Percentiles rank a stretch among this genome's conserved stretches.
Conservation (phyloP, 2,329 filamentous ascomycete species). For the Clonostachys byssicola region DNA sequence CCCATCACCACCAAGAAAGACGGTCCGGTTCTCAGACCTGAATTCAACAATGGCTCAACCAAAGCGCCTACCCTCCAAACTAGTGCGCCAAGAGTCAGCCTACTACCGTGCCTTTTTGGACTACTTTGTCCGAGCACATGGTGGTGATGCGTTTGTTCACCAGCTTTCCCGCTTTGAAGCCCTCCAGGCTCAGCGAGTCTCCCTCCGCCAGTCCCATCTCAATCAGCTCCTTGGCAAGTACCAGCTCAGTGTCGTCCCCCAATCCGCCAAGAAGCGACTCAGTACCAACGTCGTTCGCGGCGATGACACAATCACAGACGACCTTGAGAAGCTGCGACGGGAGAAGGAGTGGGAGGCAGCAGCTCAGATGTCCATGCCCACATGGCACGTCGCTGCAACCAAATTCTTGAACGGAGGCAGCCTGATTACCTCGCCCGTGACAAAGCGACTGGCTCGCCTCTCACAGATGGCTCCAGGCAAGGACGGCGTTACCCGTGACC, state of each 20-base stretch:
- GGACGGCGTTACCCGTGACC: conserved; percentile 40
- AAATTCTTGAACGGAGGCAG: conserved; percentile 61
- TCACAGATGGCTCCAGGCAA: conserved; percentile 41
- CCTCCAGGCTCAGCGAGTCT: conserved; percentile 77
- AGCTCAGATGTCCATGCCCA: conserved; percentile 60
- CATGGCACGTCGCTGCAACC: conserved; percentile 58
- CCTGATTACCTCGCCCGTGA: conserved; percentile 59
- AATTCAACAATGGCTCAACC: conserved; percentile 39
- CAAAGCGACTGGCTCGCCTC: conserved; percentile 54
- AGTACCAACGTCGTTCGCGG: conserved; percentile 70
- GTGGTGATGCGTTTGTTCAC: conserved; percentile 77
- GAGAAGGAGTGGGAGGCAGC: conserved; percentile 82
- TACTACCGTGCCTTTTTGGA: conserved; percentile 88
- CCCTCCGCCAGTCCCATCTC: conserved; percentile 67
- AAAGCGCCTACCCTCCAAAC: conserved; percentile 45
- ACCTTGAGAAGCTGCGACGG: conserved; percentile 57
- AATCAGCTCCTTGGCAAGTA: conserved; percentile 84
- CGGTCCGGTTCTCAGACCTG: conserved; percentile 67
- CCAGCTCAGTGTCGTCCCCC: conserved; percentile 66
- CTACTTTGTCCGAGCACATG: conserved; percentile 60
- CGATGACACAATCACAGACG: conserved; percentile 59
- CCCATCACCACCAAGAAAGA: conserved; percentile 55
- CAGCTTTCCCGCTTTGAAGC: conserved; percentile 83
- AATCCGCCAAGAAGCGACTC: conserved; percentile 66
- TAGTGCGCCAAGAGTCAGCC: conserved; percentile 62